Evolutionary conservation across 2,329 filamentous ascomycete genomes (phyloP).

Genomic region (Botryotinia narcissicola): DNA sequence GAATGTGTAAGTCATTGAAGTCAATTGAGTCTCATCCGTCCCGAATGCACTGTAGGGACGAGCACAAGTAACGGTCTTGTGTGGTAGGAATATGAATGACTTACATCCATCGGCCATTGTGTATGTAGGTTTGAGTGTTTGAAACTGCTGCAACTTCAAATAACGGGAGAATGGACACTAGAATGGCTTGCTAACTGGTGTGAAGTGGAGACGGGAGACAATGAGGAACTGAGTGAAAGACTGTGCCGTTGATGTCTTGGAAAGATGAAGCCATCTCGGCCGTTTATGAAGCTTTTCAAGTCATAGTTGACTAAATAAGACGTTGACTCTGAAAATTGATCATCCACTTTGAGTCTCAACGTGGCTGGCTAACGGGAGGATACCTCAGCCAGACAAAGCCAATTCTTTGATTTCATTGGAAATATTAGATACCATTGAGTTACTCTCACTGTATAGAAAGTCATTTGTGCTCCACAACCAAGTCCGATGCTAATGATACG

Average conservation of each 20-base stretch:
- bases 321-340: slow-evolving; percentile 15
- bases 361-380: slow-evolving; percentile 34
- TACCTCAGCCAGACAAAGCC: slow-evolving; percentile 28
- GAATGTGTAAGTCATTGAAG: neutral
- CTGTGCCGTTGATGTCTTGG: slow-evolving; percentile 24
- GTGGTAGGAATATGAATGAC: slow-evolving; percentile 26
- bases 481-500: slow-evolving; percentile 29
- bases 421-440: slow-evolving; percentile 18
- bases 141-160: slow-evolving; percentile 15
- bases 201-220: slow-evolving; percentile 13
- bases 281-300: slow-evolving; percentile 32
- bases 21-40: neutral
- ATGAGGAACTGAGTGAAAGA: slow-evolving; percentile 24
- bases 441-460: slow-evolving; percentile 22
- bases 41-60: slow-evolving; percentile 14
- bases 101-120: slow-evolving; percentile 39
- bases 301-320: slow-evolving; percentile 19
- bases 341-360: slow-evolving; percentile 21
- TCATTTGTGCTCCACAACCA: slow-evolving; percentile 26
- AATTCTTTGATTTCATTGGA: slow-evolving; percentile 20
- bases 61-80: slow-evolving; percentile 7
- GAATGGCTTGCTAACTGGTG: slow-evolving; percentile 4
- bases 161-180: slow-evolving; percentile 14
- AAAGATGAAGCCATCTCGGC: slow-evolving; percentile 26
- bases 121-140: slow-evolving; percentile 19